phyloP scores from a whole-genome alignment of 2,329 filamentous ascomycete species.

The Epichloe scottii region DNA sequence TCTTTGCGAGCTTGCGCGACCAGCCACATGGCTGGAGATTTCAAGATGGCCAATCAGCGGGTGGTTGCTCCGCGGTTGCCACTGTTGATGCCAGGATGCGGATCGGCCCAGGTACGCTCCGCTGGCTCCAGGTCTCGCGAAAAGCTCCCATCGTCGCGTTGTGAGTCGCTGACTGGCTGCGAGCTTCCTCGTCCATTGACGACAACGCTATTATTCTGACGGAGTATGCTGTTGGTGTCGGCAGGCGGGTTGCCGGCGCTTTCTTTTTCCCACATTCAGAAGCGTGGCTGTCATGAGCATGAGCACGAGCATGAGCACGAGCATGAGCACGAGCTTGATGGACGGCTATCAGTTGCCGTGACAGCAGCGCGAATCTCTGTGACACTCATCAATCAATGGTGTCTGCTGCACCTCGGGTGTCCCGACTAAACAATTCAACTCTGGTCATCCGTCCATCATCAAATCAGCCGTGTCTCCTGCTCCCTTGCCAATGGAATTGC shows the following conservation, averaged over 20 bases:
- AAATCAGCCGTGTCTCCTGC: not conserved
- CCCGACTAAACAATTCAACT: not conserved
- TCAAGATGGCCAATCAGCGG: conserved; percentile 27
- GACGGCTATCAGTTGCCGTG: not conserved
- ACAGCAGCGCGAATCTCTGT: not conserved
- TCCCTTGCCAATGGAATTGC: conserved; percentile 4
- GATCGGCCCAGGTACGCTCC: conserved; percentile 11
- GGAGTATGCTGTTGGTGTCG: not conserved
- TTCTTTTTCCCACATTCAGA: not conserved
- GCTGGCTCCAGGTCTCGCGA: conserved; percentile 4
- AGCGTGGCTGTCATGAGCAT: not conserved
- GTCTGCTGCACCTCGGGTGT: not conserved
- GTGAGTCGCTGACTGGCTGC: conserved; percentile 8
- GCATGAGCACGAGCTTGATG: not conserved
- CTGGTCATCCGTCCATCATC: too few relatives aligned
- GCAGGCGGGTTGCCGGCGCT: not conserved
- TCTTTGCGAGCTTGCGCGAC: conserved; percentile 11
- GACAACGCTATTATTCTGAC: conserved; percentile 1
- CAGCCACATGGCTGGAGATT: conserved; percentile 16
- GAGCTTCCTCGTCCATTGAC: conserved; percentile 1
- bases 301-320: not conserved
- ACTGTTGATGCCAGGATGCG: conserved; percentile 31
- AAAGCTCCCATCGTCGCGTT: conserved; percentile 10
- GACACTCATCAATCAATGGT: not conserved
- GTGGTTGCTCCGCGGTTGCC: conserved; percentile 45